Evolutionary conservation across 2,329 filamentous ascomycete genomes (phyloP).

Genomic region (Phyllosticta paracitricarpa): DNA sequence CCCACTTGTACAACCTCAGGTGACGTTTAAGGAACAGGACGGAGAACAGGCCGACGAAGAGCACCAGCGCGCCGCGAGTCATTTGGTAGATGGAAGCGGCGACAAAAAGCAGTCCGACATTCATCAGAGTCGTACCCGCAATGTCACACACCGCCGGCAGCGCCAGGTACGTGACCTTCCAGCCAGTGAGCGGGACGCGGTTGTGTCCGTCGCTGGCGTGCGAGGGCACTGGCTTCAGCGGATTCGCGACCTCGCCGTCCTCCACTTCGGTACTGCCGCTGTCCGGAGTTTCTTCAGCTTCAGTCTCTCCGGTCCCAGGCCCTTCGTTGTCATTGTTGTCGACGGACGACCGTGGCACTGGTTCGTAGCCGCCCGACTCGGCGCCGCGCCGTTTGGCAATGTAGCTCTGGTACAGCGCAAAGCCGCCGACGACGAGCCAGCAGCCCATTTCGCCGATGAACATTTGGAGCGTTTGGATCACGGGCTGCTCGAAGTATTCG

Average conservation of each 20-base stretch:
- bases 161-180: conserved; percentile 63
- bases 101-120: conserved; percentile 85
- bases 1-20: conserved; percentile 84
- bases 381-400: conserved; percentile 29
- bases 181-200: conserved; percentile 54
- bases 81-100: conserved; percentile 98
- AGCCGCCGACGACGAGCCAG: conserved; percentile 76
- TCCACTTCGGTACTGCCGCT: conserved; percentile 32
- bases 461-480: conserved; percentile 95
- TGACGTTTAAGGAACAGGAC: conserved; percentile 77
- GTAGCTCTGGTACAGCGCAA: conserved; percentile 55
- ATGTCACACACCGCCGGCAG: conserved; percentile 91
- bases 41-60: conserved; percentile 93
- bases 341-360: conserved; percentile 37
- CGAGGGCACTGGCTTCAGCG: conserved; percentile 27
- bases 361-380: conserved; percentile 49
- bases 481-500: conserved; percentile 80
- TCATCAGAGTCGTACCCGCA: conserved; percentile 92
- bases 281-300: conserved; percentile 34
- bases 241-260: conserved; percentile 39
- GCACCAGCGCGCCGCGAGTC: conserved; percentile 86
- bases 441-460: conserved; percentile 94
- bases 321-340: conserved; percentile 13
- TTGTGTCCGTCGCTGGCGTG: conserved; percentile 43
- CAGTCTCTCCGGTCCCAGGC: conserved; percentile 34